Evolutionary conservation across 2,329 filamentous ascomycete species (phyloP).

Genomic region (Calonectria pauciramosa): DNA sequence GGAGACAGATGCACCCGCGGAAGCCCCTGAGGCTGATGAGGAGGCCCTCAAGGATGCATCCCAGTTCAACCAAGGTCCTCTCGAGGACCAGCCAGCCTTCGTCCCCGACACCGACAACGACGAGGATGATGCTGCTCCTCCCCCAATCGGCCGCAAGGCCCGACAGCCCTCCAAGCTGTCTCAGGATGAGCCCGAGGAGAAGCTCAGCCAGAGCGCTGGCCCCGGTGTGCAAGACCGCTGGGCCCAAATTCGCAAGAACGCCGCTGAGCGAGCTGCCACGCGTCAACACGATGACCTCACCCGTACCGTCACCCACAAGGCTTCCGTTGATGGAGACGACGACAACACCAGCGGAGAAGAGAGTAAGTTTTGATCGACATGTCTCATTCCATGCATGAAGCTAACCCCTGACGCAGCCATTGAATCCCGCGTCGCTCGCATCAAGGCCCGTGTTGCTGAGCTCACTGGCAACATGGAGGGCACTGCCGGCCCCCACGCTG

Average conservation of each 20-base stretch:
- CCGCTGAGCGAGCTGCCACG: conserved; percentile 81
- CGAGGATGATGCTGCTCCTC: conserved; percentile 64
- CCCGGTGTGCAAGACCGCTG: conserved; percentile 78
- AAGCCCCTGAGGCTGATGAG: conserved; percentile 33
- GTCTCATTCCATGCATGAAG: neutral
- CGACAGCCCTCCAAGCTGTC: conserved; percentile 43
- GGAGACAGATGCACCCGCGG: conserved; percentile 22
- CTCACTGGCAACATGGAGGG: conserved; percentile 88
- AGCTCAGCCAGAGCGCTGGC: conserved; percentile 50
- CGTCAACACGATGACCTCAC: conserved; percentile 76
- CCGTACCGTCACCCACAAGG: conserved; percentile 68
- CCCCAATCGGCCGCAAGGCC: conserved; percentile 64
- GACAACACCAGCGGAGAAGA: conserved; percentile 92
- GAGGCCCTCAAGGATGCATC: conserved; percentile 51
- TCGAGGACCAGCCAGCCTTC: conserved; percentile 89
- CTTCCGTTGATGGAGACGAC: conserved; percentile 75
- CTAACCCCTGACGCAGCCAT: conserved; percentile 74
- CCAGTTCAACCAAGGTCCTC: conserved; percentile 89
- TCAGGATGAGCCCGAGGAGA: conserved; percentile 48
- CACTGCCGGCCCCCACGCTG: conserved; percentile 52
- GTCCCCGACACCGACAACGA: conserved; percentile 70
- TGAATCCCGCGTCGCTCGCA: conserved; percentile 94
- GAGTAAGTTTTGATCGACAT: conserved; percentile 70
- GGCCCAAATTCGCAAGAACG: conserved; percentile 97
- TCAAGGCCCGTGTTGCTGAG: conserved; percentile 97